phyloP scores from a whole-genome alignment of 2,329 filamentous ascomycete species.

The Zasmidium cellare region DNA sequence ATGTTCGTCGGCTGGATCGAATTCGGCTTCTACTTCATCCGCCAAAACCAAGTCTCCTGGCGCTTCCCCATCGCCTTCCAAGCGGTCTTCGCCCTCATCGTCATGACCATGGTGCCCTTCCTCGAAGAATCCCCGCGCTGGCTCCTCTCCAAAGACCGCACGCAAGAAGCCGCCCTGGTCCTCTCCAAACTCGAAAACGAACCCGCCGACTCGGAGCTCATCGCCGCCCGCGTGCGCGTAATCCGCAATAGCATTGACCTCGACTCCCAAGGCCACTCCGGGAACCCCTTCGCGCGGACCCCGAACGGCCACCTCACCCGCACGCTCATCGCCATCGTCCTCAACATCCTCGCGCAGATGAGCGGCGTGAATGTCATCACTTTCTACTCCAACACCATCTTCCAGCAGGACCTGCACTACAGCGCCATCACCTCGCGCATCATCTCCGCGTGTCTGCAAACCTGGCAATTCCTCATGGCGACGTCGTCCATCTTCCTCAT shows the following conservation, averaged over 20 bases:
- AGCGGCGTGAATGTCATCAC: constrained; percentile 29
- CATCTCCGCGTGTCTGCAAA: constrained; percentile 29
- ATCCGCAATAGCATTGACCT: constrained; percentile 25
- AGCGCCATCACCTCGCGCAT: constrained; percentile 21
- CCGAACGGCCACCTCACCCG: constrained; percentile 27
- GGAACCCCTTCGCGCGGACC: constrained; percentile 27
- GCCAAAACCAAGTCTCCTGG: constrained; percentile 22
- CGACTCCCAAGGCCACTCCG: constrained; percentile 22
- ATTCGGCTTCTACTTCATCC: constrained; percentile 24
- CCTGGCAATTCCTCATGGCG: constrained; percentile 30
- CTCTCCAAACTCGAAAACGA: constrained; percentile 29
- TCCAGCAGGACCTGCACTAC: constrained; percentile 24
- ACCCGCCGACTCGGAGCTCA: constrained; percentile 21
- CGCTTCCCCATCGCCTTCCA: constrained; percentile 45
- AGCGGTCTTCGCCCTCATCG: constrained; percentile 42
- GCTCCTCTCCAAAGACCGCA: constrained; percentile 26
- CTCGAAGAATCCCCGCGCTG: constrained; percentile 31
- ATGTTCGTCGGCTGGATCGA: constrained; percentile 28
- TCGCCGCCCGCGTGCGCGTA: constrained; percentile 17
- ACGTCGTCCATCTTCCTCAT: constrained; percentile 29
- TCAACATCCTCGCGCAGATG: constrained; percentile 29
- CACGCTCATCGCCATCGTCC: constrained; percentile 26
- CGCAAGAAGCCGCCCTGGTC: constrained; percentile 24
- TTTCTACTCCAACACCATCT: constrained; percentile 29
- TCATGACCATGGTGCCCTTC: constrained; percentile 35